Evolutionary conservation across 1,284 basidiomycete genomes (phyloP).

Genomic region (Apiotrichum sp.): DNA sequence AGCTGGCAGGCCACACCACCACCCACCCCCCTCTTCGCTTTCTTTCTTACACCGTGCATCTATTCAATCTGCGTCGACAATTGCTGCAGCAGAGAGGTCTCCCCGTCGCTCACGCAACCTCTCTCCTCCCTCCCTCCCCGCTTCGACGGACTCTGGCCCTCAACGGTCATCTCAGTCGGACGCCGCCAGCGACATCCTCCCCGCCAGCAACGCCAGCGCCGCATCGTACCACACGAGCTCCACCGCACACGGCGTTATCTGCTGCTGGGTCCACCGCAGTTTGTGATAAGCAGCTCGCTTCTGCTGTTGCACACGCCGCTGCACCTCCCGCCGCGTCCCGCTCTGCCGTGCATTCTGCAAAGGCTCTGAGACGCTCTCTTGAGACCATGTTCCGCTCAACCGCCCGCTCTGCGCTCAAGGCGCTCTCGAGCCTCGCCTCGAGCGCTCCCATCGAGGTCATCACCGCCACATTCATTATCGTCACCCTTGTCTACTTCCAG

Average conservation of each 20-base stretch:
- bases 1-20: background rate
- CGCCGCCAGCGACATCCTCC: background rate
- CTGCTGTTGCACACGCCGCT: no score
- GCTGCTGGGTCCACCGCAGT: no score
- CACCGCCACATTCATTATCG: slow-evolving; percentile 75
- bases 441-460: slow-evolving; percentile 67
- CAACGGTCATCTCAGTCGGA: background rate
- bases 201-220: background rate
- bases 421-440: slow-evolving; percentile 45
- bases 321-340: no score
- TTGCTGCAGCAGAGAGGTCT: background rate
- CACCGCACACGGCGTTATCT: no score
- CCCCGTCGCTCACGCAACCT: background rate
- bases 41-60: background rate
- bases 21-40: background rate
- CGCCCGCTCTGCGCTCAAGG: slow-evolving; percentile 34
- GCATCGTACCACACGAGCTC: background rate
- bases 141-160: background rate
- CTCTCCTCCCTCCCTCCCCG: background rate
- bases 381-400: slow-evolving; percentile 4
- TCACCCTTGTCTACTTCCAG: slow-evolving; percentile 87
- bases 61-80: background rate
- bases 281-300: no score
- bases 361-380: no score
- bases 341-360: no score